A percentile compares a stretch with the other conserved stretches of the same genome.
These are phyloP conservation scores for Trichosporon sp. DNA, from an alignment of 1,284 basidiomycete species.

Conservation along the genomic window DNA sequence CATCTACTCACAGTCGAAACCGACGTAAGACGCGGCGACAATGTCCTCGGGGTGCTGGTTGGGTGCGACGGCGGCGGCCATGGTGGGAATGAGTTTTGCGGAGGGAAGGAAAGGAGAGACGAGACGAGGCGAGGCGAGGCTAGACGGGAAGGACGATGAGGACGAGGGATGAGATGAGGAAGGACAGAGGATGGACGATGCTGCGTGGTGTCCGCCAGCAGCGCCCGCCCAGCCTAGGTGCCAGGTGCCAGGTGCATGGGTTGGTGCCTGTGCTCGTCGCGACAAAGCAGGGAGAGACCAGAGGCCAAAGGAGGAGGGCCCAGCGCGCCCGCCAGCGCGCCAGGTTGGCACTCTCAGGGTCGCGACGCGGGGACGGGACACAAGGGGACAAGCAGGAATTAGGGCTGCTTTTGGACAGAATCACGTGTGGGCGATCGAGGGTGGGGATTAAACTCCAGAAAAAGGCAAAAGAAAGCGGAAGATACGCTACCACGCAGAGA, in stretches of 20 bases:
- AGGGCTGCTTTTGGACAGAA: neutral
- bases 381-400: neutral
- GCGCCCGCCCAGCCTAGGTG: neutral
- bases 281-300: too few species aligned
- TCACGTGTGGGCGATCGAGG: neutral
- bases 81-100: conserved; percentile 14
- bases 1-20: conserved; percentile 64
- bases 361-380: conserved; percentile 1
- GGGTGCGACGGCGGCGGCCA: conserved; percentile 28
- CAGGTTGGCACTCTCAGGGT: conserved; percentile 2
- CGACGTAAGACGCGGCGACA: conserved; percentile 79
- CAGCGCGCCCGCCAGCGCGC: neutral
- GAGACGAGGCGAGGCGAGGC: too few species aligned
- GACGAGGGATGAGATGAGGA: conserved; percentile 1
- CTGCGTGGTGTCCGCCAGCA: too few species aligned
- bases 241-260: neutral
- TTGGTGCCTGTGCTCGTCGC: conserved; percentile 4
- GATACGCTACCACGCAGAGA: neutral
- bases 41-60: conserved; percentile 58
- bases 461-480: neutral
- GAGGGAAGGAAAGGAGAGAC: neutral
- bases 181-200: neutral
- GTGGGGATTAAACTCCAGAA: neutral
- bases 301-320: neutral
- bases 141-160: neutral